Evolutionary conservation across 2,329 filamentous ascomycete species (phyloP), one percentile per base, ranked within the genome.

Genomic region (Penicillium occitanis): DNA sequence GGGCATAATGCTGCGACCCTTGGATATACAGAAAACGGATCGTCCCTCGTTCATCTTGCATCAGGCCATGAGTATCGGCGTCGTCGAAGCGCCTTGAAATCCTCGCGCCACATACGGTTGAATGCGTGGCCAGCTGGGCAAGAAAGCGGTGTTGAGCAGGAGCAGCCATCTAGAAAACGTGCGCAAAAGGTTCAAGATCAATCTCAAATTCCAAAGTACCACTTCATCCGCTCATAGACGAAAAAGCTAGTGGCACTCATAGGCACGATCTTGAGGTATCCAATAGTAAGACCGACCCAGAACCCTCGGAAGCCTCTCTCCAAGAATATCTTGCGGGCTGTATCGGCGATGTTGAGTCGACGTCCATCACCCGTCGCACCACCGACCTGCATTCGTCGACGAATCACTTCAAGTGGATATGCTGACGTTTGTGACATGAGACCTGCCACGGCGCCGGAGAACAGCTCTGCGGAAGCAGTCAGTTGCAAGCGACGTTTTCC

Each of bases 301-400:
- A 97, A 98, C 0, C 95, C 95, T 61, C 86, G 84, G 67, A 89
- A 79, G 0, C 95, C 95, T 65, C 85, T 85, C 79, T 97, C 92
- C 55, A 85, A 81, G 71, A 88, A 88, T 69, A 99, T 95, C 75
- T 88, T 85, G 69, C 80, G 81, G 2, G 89, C 89, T 0, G 94
- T 96, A 80, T 98, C 94, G 17, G 82, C 81, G 69, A 99, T 91
- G 61, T 88, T 84, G 55, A 97, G 79, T 55, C 91, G 83, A 72
- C 88, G 91, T 0, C 94, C 93, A 75, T 98, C 93, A 1, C 95
- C 95, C 0, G 98, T 92, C 0, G 94, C 93, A 11, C 94, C 95
- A 58, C 92, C 91, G 14, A 99, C 95, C 77, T 99, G 95, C 94
- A 99, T 98, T 58, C 95, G 86, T 69, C 95, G 86, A 67, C 95